A percentile compares a stretch with the other conserved stretches of the same genome.
Conservation (phyloP, 805 yeast genomes). For the Candida krabiensis region DNA sequence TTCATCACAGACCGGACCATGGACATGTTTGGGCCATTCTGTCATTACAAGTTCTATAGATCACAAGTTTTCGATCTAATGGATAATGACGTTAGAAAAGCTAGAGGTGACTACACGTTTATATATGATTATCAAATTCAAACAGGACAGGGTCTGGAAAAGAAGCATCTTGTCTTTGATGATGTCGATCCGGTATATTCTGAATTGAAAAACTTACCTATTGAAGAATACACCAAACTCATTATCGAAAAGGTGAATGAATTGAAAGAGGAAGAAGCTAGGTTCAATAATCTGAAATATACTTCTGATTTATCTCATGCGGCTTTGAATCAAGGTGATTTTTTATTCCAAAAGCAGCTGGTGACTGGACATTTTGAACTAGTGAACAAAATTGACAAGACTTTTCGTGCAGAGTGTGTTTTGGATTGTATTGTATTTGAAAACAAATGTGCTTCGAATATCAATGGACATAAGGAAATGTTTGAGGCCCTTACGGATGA, state of each 20-base stretch:
- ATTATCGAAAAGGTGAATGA: constrained; percentile 23
- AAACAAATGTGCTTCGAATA: constrained; percentile 72
- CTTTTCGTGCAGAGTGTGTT: constrained; percentile 40
- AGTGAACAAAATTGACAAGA: constrained; percentile 59
- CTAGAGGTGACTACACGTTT: constrained; percentile 26
- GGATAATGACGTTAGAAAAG: constrained; percentile 25
- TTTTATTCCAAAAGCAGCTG: constrained; percentile 21
- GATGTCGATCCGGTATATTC: constrained; percentile 26
- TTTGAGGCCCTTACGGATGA: constrained; percentile 55
- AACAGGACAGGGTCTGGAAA: constrained; percentile 28
- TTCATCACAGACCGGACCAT: constrained; percentile 80
- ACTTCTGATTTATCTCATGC: constrained; percentile 31
- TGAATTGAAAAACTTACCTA: constrained; percentile 25
- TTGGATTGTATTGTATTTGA: constrained; percentile 77
- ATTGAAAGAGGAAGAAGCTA: constrained; percentile 25
- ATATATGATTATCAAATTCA: constrained; percentile 27
- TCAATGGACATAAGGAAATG: constrained; percentile 63
- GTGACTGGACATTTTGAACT: constrained; percentile 31
- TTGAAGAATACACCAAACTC: constrained; percentile 27
- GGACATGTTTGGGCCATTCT: constrained; percentile 78
- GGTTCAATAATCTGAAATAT: constrained; percentile 24
- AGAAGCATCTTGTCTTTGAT: constrained; percentile 26
- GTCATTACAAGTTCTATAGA: constrained; percentile 90
- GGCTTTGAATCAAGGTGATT: constrained; percentile 26
- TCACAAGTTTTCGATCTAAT: constrained; percentile 83